A percentile compares a stretch with the other conserved stretches of the same genome.
Conservation (phyloP, 2,329 filamentous ascomycete genomes). For the Alternaria triticimaculans region DNA sequence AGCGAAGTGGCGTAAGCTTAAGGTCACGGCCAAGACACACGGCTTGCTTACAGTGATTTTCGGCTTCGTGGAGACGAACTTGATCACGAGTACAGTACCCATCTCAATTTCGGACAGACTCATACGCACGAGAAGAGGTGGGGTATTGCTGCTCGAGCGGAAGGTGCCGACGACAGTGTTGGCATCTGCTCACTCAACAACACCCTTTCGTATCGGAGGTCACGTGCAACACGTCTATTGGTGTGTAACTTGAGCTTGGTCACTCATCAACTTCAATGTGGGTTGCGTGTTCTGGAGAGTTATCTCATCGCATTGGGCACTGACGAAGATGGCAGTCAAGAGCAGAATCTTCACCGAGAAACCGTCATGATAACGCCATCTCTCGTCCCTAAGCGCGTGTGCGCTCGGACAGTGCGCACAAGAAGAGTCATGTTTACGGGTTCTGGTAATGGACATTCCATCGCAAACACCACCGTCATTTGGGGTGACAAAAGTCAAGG, state of each 20-base stretch:
- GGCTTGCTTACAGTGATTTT: conserved; percentile 10
- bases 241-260: neutral
- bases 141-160: neutral
- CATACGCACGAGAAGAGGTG: neutral
- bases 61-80: neutral
- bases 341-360: neutral
- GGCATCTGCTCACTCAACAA: neutral
- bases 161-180: neutral
- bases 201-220: neutral
- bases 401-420: neutral
- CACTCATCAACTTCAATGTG: neutral
- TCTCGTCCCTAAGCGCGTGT: neutral
- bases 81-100: neutral
- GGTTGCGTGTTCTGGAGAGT: neutral
- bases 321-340: neutral
- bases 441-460: no score
- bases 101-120: neutral
- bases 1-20: neutral
- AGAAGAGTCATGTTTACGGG: neutral
- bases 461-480: neutral
- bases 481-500: neutral
- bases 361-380: neutral
- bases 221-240: neutral
- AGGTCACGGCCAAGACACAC: conserved; percentile 12
- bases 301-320: neutral